A percentile compares a stretch with the other conserved stretches of the same genome.
phyloP scores from a whole-genome alignment of 192 early-diverging fungal genomes.

The Diversispora epigaea region DNA sequence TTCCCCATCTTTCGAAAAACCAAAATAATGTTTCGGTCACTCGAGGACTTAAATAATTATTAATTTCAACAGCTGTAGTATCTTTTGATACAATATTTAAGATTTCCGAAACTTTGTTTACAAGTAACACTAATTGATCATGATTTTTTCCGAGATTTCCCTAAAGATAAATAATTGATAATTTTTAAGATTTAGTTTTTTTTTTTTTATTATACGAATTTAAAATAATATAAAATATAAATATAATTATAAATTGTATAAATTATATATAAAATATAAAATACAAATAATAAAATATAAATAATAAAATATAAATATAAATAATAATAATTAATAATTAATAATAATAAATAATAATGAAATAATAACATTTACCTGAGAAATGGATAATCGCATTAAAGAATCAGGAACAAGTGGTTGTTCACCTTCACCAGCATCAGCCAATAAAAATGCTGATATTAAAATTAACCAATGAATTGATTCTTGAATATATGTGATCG shows the following conservation, averaged over 20 bases:
- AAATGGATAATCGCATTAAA: slow-evolving; percentile 57
- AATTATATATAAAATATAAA: too few species aligned
- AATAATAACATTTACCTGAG: slow-evolving; percentile 29
- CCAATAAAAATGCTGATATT: slow-evolving; percentile 64
- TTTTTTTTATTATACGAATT: too few species aligned
- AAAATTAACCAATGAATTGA: slow-evolving; percentile 75
- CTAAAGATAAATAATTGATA: background rate
- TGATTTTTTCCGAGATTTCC: slow-evolving; percentile 30
- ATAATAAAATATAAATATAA: background rate
- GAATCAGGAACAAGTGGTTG: slow-evolving; percentile 64
- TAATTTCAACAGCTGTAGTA: slow-evolving; percentile 45
- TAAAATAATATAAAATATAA: too few species aligned
- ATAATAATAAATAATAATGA: background rate
- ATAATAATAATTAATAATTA: too few species aligned
- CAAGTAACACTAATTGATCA: slow-evolving; percentile 54
- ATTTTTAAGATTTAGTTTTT: too few species aligned
- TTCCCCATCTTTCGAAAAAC: slow-evolving; percentile 74
- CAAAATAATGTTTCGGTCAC: slow-evolving; percentile 70
- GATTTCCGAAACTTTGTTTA: slow-evolving; percentile 49
- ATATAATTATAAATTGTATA: too few species aligned
- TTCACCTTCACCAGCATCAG: slow-evolving; percentile 69
- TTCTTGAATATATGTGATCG: slow-evolving; percentile 51
- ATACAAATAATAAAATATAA: background rate
- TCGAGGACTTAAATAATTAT: slow-evolving; percentile 61
- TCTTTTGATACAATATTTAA: slow-evolving; percentile 57